phyloP scores from a whole-genome alignment of 148 eudicot species.

The Camellia sinensis region DNA sequence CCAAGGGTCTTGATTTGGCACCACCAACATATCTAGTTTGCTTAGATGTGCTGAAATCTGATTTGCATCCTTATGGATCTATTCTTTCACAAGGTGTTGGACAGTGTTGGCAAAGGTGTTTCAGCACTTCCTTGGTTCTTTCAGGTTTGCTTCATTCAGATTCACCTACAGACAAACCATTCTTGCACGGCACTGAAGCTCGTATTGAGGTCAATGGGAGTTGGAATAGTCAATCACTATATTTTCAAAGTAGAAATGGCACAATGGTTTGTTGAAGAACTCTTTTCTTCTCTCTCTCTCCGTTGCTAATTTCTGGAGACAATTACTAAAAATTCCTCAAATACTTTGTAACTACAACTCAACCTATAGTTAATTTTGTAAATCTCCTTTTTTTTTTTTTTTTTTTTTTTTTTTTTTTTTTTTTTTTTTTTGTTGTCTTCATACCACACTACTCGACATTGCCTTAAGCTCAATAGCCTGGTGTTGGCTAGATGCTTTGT shows the following conservation, averaged over 20 bases:
- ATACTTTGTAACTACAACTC: not conserved
- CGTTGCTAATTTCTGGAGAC: not conserved
- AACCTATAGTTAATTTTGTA: not conserved
- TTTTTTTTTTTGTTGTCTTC: not conserved
- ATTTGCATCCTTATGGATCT: slow-evolving; percentile 30
- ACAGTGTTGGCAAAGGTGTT: slow-evolving; percentile 39
- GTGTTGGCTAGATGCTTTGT: not conserved
- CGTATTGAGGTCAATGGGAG: slow-evolving; percentile 47
- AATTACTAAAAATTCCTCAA: not conserved
- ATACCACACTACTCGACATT: not conserved
- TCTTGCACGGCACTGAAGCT: slow-evolving; percentile 57
- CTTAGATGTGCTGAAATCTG: slow-evolving; percentile 50
- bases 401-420: not conserved
- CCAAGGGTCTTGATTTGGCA: slow-evolving; percentile 22
- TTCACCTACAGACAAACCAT: slow-evolving; percentile 42
- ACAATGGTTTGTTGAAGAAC: slow-evolving; percentile 43
- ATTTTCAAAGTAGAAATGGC: slow-evolving; percentile 45
- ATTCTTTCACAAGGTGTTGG: slow-evolving; percentile 27
- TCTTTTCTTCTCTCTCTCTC: not conserved
- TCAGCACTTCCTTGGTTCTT: slow-evolving; percentile 51
- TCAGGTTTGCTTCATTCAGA: slow-evolving; percentile 46
- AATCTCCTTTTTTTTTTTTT: not conserved
- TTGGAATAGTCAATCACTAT: slow-evolving; percentile 41
- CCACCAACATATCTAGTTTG: slow-evolving; percentile 65
- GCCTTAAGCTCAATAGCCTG: not conserved